Percentiles rank a stretch among this genome's conserved stretches.
phyloP scores from a whole-genome alignment of 192 early-diverging fungal species.

The Pilaira anomala region DNA sequence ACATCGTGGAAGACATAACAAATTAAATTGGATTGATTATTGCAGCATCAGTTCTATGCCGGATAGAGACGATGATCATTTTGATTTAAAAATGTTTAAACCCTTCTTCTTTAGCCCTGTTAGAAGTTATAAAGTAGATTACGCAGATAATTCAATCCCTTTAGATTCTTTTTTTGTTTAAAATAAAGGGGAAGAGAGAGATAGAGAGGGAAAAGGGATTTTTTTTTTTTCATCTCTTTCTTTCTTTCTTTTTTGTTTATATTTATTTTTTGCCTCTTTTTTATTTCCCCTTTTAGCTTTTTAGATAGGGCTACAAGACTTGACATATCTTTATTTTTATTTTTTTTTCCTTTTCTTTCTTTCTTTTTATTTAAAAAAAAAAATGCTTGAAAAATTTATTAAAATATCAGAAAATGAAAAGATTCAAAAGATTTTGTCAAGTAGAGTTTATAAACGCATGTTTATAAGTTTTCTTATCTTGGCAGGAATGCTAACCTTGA shows the following conservation, averaged over 20 bases:
- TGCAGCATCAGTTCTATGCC: background rate
- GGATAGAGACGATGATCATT: background rate
- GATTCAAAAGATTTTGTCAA: background rate
- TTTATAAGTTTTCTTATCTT: constrained; percentile 13
- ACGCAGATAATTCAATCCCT: constrained; percentile 3
- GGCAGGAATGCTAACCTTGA: constrained; percentile 8
- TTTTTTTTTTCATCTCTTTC: no score
- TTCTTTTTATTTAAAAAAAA: constrained; percentile 1
- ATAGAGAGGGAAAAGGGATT: no score
- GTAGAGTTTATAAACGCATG: background rate
- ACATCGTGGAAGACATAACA: constrained; percentile 37
- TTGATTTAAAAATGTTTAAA: constrained; percentile 29
- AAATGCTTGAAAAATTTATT: background rate
- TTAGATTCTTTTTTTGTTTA: no score
- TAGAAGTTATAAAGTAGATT: constrained; percentile 23
- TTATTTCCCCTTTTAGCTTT: background rate
- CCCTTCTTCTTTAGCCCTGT: constrained; percentile 35
- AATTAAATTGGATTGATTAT: constrained; percentile 32
- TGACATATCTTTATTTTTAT: background rate
- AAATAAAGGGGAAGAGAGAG: background rate
- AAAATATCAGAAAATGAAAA: constrained; percentile 11
- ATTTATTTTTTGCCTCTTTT: background rate
- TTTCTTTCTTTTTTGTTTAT: background rate
- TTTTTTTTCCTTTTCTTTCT: background rate
- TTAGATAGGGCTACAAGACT: background rate